phyloP scores from a whole-genome alignment of 805 yeast genomes.

The Candida caryicola region DNA sequence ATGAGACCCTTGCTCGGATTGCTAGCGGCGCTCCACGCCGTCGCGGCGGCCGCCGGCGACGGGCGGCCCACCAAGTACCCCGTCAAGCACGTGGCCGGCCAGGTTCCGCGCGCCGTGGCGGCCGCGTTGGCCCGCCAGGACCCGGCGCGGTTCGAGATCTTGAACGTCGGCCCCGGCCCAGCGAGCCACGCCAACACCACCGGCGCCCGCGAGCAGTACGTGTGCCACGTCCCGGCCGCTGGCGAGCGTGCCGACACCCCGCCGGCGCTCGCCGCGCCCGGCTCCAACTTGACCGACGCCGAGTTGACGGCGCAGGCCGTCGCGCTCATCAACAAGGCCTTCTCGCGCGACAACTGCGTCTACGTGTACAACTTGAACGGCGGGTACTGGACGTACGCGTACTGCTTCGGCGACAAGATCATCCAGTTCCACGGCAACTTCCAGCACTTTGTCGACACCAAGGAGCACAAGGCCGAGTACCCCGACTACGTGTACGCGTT shows the following conservation, averaged over 20 bases:
- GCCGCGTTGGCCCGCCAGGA: constrained; percentile 9
- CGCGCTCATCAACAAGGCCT: constrained; percentile 12
- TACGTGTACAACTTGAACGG: constrained; percentile 25
- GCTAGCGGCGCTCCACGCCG: not conserved
- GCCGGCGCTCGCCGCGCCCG: not conserved
- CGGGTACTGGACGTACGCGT: constrained; percentile 56
- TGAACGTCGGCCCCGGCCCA: no score
- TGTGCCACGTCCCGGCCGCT: constrained; percentile 14
- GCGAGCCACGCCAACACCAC: constrained; percentile 4
- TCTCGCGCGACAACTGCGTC: constrained; percentile 21
- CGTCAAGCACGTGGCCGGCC: constrained; percentile 15
- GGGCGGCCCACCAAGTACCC: constrained; percentile 11
- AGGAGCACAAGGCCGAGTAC: constrained; percentile 26
- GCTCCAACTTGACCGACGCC: constrained; percentile 3
- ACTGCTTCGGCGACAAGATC: constrained; percentile 47
- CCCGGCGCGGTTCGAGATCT: constrained; percentile 13
- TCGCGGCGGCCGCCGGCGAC: not conserved
- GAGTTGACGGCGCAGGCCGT: constrained; percentile 19
- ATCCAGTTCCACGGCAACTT: constrained; percentile 46
- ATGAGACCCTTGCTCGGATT: not conserved
- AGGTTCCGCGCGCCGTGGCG: constrained; percentile 16
- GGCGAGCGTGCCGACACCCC: not conserved
- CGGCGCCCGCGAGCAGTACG: constrained; percentile 10
- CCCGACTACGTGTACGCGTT: constrained; percentile 35
- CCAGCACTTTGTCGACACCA: constrained; percentile 20